These are phyloP conservation scores for Candida jianshihensis DNA, from an alignment of 805 yeast genomes.

Conservation along the genomic window DNA sequence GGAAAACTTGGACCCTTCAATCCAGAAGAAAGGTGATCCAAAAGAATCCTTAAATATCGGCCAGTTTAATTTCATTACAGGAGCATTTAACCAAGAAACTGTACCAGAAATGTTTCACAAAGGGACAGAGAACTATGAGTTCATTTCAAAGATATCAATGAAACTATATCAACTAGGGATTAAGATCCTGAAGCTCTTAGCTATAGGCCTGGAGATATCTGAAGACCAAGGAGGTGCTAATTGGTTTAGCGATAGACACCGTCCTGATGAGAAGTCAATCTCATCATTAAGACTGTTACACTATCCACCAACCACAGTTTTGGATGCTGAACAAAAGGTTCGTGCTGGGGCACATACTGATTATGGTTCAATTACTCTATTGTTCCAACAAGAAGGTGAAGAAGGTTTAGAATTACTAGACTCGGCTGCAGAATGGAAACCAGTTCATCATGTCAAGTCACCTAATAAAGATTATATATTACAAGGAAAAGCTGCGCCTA, in stretches of 20 bases:
- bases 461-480: conserved; percentile 23
- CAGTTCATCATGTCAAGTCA: conserved; percentile 55
- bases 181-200: conserved; percentile 47
- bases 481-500: conserved; percentile 52
- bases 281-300: conserved; percentile 64
- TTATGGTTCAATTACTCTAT: conserved; percentile 66
- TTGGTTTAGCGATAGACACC: conserved; percentile 62
- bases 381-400: conserved; percentile 64
- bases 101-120: conserved; percentile 48
- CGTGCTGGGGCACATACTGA: conserved; percentile 88
- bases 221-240: conserved; percentile 41
- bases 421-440: conserved; percentile 54
- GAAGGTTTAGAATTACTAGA: conserved; percentile 64
- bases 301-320: conserved; percentile 44
- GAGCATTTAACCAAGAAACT: conserved; percentile 31
- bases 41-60: conserved; percentile 70
- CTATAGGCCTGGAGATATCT: conserved; percentile 57
- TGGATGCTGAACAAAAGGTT: conserved; percentile 45
- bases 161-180: conserved; percentile 46
- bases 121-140: conserved; percentile 30
- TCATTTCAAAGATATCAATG: conserved; percentile 31
- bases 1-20: conserved; percentile 35
- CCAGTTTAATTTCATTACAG: conserved; percentile 42
- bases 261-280: conserved; percentile 45
- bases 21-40: conserved; percentile 42